phyloP scores from a whole-genome alignment of 2,329 filamentous ascomycete species.

The Alternaria solani region DNA sequence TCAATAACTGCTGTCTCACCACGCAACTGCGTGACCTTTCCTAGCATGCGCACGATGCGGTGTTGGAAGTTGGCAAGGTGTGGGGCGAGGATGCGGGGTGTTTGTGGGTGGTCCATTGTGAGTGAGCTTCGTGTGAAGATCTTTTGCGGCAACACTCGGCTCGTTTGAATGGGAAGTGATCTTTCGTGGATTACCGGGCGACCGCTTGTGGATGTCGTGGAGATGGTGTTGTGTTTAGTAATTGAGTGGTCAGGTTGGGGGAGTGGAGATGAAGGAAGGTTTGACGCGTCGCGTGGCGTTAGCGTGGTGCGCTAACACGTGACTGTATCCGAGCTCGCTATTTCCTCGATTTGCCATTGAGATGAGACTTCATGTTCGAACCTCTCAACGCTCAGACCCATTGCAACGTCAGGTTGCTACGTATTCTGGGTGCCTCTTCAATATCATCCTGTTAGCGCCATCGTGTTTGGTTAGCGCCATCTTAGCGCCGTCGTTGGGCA shows the following conservation, averaged over 20 bases:
- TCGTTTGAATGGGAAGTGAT: not conserved
- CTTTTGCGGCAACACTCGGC: not conserved
- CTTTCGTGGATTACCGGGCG: not conserved
- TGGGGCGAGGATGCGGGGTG: constrained; percentile 82
- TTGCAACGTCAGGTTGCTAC: not conserved
- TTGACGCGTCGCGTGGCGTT: constrained; percentile 19
- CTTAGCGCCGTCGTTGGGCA: not conserved
- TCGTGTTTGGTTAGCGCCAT: not conserved
- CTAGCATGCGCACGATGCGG: constrained; percentile 82
- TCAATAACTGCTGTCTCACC: constrained; percentile 84
- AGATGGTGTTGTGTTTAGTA: not conserved
- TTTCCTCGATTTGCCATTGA: not conserved
- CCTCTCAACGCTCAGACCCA: not conserved
- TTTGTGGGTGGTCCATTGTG: constrained; percentile 52
- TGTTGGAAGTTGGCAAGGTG: constrained; percentile 78
- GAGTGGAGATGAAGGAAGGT: constrained; percentile 1
- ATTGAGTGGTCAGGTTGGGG: not conserved
- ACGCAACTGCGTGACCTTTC: constrained; percentile 81
- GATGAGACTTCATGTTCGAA: not conserved
- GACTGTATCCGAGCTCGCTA: not conserved
- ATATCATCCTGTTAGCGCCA: not conserved
- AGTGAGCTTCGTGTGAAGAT: not conserved
- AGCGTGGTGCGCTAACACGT: constrained; percentile 20
- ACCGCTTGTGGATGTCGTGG: not conserved
- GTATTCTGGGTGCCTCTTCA: not conserved